Base-by-base conservation (phyloP, 2,329 filamentous ascomycete species). In the Exophiala viscosa region DNA sequence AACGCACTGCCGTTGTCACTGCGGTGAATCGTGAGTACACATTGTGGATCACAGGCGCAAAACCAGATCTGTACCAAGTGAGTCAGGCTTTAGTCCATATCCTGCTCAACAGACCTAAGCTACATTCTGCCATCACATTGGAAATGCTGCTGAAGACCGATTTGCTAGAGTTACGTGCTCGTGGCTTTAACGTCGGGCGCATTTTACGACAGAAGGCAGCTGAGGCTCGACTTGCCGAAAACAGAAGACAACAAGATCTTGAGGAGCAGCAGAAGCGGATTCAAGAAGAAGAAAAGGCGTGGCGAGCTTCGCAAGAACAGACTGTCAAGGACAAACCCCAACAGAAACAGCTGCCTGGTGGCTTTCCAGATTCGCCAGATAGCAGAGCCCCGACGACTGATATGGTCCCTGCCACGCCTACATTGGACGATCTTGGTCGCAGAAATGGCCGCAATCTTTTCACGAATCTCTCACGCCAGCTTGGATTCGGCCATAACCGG, bases 101-200 rank as follows among this genome's bases (percentile, higher is more conserved):
- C 47, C 77, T 99, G 34, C 76, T 99, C 43, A 82, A 83, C 47
- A 82, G 90, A 17, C 90, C 92, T 6, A 92, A 88, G 59, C 88
- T 95, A 64, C 88, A 95, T 65, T 90, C 92, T 2, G 90, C 89
- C 49, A 80, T 96, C 50, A 92, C 93, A 48, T 83, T 99, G 50
- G 93, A 97, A 70, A 91, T 90, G 48, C 86, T 99, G 58, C 74
- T 99, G 34, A 92, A 88, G 52, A 84, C 93, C 7, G 89, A 92
- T 62, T 77, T 99, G 18, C 81, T 87, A 42, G 85, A 91, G 46
- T 74, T 99, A 36, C 85, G 89, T 63, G 84, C 85, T 55, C 89
- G 93, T 59, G 93, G 93, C 1, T 97, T 96, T 76, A 97, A 99
- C 61, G 93, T 99, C 35, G 90, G 96, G 65, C 86, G 93, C 45